Evolutionary conservation across 2,329 filamentous ascomycete genomes (phyloP), one percentile per base, ranked within the genome.

Genomic region (Pseudogymnoascus sp.): DNA sequence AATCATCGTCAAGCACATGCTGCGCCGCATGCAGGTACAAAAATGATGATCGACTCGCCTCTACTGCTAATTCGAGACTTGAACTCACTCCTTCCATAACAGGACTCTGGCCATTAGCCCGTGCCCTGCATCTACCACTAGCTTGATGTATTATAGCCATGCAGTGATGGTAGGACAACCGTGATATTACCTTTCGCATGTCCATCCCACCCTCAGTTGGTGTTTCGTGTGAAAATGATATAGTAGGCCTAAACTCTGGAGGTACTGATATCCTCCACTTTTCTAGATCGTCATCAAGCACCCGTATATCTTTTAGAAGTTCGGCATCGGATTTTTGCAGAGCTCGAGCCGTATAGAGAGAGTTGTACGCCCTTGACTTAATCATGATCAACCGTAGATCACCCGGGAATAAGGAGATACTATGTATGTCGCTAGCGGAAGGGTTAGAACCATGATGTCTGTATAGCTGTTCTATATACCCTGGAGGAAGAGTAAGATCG

Each of bases 251-350:
- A 61, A 74, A 78, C 5, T 73, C 65, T 0, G 68, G 66, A 0
- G 79, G 78, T 0, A 85, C 67, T 0, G 80, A 80, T 1, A 77
- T 65, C 0, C 83, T 75, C 82, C 82, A 85, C 10, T 69, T 69
- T 55, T 85, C 82, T 0, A 85, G 71, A 31, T 83, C 80, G 21
- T 82, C 79, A 62, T 85, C 82, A 0, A 85, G 72, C 67, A 83
- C 78, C 5, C 82, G 77, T 10, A 85, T 84, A 2, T 80, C 77
- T 8, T 77, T 76, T 1, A 85, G 72, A 0, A 85, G 70, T 61
- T 84, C 80, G 0, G 81, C 80, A 40, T 84, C 81, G 0, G 79
- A 76, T 63, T 83, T 84, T 10, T 74, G 74, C 1, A 78, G 66
- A 0, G 79, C 76, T 3, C 74, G 69, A 3, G 76, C 72, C 0